Conservation (phyloP, 2,329 filamentous ascomycete species). For the Hypoxylon sp. region DNA sequence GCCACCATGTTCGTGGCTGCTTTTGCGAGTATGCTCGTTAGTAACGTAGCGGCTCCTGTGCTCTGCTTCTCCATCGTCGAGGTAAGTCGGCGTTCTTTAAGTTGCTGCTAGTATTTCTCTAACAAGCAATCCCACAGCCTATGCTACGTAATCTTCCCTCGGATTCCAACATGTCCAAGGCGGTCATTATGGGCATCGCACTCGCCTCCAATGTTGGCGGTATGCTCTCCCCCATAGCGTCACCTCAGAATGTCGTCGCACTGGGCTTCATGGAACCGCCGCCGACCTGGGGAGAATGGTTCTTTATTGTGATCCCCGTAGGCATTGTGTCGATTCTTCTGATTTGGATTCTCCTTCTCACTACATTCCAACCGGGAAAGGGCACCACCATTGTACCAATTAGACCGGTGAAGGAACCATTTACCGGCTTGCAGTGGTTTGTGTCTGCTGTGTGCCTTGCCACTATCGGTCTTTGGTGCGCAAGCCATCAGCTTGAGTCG, state of each 20-base stretch:
- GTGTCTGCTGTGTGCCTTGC: constrained; percentile 85
- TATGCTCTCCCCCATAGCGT: constrained; percentile 96
- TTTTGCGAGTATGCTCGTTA: constrained; percentile 99
- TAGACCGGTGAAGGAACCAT: constrained; percentile 87
- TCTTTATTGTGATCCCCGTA: constrained; percentile 94
- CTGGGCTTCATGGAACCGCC: constrained; percentile 94
- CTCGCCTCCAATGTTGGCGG: constrained; percentile 96
- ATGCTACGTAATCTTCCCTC: constrained; percentile 93
- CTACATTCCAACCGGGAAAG: constrained; percentile 86
- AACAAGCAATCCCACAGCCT: constrained; percentile 67
- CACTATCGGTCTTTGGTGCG: constrained; percentile 94
- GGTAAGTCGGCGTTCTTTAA: constrained; percentile 62
- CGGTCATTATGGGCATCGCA: constrained; percentile 94
- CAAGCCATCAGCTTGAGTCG: constrained; percentile 87
- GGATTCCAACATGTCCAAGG: constrained; percentile 94
- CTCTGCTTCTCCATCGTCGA: constrained; percentile 98
- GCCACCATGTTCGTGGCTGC: constrained; percentile 99
- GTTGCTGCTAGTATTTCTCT: neutral
- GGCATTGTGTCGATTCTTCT: constrained; percentile 88
- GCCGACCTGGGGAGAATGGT: constrained; percentile 96
- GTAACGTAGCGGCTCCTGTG: constrained; percentile 96
- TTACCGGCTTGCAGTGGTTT: constrained; percentile 93
- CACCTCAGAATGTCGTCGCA: constrained; percentile 96
- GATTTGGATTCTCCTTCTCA: constrained; percentile 89
- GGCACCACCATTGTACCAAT: constrained; percentile 94